These are phyloP conservation scores for Lophium mytilinum DNA, from an alignment of 495 filamentous ascomycete species.

Conservation along the genomic window DNA sequence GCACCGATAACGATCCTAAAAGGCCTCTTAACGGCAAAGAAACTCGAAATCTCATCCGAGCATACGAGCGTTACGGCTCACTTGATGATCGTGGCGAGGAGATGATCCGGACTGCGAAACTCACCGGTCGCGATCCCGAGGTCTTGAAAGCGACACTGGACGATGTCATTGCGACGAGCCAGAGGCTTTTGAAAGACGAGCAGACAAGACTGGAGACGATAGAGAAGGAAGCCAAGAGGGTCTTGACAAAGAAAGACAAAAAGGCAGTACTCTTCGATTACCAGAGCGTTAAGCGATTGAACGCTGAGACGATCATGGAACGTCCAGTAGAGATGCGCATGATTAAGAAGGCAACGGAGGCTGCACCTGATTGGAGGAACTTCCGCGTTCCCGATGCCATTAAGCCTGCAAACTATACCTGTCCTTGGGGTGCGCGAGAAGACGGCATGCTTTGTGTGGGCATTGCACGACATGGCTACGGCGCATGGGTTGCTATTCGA, in stretches of 20 bases:
- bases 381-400: constrained; percentile 89
- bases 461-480: constrained; percentile 86
- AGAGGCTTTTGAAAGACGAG: constrained; percentile 62
- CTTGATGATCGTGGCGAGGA: constrained; percentile 81
- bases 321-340: constrained; percentile 81
- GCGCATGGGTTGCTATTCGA: constrained; percentile 85
- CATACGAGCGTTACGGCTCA: constrained; percentile 80
- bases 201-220: constrained; percentile 48
- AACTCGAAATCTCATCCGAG: constrained; percentile 77
- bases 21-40: constrained; percentile 85
- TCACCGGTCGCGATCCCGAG: constrained; percentile 69
- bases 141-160: constrained; percentile 62
- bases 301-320: constrained; percentile 88
- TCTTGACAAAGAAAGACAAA: constrained; percentile 86
- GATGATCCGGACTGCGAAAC: constrained; percentile 72
- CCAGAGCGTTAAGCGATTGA: constrained; percentile 82
- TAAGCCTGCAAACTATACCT: constrained; percentile 79
- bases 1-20: constrained; percentile 65
- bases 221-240: constrained; percentile 61
- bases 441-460: constrained; percentile 96
- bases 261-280: constrained; percentile 94
- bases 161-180: constrained; percentile 65
- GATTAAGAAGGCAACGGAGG: constrained; percentile 59
- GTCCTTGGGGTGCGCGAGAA: constrained; percentile 78
- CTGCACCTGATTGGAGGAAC: constrained; percentile 54